Base-by-base conservation (phyloP, 192 early-diverging fungal species). In the Backusella macrospora region DNA sequence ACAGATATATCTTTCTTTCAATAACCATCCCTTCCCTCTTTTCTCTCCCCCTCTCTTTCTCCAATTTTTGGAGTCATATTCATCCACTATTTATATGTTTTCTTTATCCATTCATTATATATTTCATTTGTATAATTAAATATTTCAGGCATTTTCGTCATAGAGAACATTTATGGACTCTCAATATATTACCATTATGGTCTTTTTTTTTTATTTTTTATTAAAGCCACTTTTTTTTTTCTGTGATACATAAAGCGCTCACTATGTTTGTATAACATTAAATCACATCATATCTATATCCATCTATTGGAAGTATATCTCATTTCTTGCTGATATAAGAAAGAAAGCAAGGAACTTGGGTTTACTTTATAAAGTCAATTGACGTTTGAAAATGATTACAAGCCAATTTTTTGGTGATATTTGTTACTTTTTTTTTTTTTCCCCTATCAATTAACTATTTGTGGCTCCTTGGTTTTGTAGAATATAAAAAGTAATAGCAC, bases 111-210 rank as follows among this genome's bases (percentile, higher is more conserved):
- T 55, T 55, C 52, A 55, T 21, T 55, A 55, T 34, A 55, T 26
- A 55, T 10, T 9, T 55, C 52, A 55, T 55, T 55, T 55, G 52
- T 55, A 55, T 55, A 55, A 55, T 55, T 26, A 23, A 26, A 13
- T 21, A 55, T 23, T 23, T 49, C 21, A 55, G 18, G 49, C 12
- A n/a, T 23, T 55, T 55, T 55, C 23, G 23, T 12, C 18, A 55
- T 23, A 18, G 12, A 34, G 29, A 34, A 34, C 29, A 34, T 34
- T 0, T 1, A 34, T 1, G 29, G 29, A 2, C 29, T 2, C 29
- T 34, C 49, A 55, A 55, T 21, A 8, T 23, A 55, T 21, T 55
- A 23, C 21, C 52, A 55, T 55, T 55, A n/a, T 55, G 8, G 49
- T 55, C 4, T 1, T 8, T 55, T 55, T 21, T 5, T 55, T 55